Conservation (phyloP, 495 filamentous ascomycete genomes). For the Aspergillus incahuasiensis region DNA sequence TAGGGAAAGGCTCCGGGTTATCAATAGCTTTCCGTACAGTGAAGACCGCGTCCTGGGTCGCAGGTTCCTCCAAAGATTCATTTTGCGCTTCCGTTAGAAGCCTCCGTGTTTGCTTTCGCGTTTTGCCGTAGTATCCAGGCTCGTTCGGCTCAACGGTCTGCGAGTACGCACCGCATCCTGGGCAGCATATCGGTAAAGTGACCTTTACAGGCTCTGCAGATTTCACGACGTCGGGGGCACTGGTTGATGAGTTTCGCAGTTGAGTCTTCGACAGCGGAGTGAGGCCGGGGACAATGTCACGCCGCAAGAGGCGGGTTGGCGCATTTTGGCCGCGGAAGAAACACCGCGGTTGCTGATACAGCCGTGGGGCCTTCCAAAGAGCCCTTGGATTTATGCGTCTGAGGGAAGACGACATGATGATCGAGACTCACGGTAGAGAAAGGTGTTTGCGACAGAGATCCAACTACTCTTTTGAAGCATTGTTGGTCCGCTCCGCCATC, state of each 20-base stretch:
- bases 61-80: constrained; percentile 9
- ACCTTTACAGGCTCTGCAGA: constrained; percentile 11
- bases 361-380: not conserved
- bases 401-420: constrained; percentile 32
- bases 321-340: not conserved
- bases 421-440: constrained; percentile 9
- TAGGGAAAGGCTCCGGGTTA: constrained; percentile 11
- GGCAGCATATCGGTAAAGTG: constrained; percentile 51
- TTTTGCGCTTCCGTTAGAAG: constrained; percentile 32
- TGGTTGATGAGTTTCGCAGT: constrained; percentile 23
- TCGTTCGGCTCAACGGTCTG: constrained; percentile 65
- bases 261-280: constrained; percentile 6
- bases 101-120: constrained; percentile 44
- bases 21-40: constrained; percentile 6
- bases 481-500: constrained; percentile 9
- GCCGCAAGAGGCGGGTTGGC: constrained; percentile 3
- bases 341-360: not conserved
- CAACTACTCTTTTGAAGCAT: constrained; percentile 9
- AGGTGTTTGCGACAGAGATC: constrained; percentile 16
- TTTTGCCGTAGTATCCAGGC: constrained; percentile 70
- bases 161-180: constrained; percentile 83
- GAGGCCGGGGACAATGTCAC: constrained; percentile 1
- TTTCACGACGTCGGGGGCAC: not conserved
- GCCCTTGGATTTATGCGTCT: constrained; percentile 25
- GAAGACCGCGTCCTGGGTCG: constrained; percentile 21